Conservation (phyloP, 768 basidiomycete genomes). For the Neoboletus subvelutipes region DNA sequence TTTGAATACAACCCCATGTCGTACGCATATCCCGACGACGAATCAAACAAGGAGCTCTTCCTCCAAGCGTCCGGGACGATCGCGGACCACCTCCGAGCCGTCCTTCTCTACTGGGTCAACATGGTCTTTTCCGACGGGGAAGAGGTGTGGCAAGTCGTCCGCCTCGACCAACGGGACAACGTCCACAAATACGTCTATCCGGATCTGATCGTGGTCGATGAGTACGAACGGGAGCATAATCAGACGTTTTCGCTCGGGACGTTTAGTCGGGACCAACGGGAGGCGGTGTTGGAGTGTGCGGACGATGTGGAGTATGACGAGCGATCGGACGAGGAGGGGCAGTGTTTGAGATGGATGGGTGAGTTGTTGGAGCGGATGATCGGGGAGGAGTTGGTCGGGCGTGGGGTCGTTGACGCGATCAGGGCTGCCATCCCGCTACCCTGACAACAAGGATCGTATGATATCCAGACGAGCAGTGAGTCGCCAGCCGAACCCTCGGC, state of each 20-base stretch:
- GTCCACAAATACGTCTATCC: constrained; percentile 26
- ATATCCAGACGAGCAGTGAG: background rate
- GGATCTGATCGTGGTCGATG: constrained; percentile 28
- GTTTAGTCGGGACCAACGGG: constrained; percentile 27
- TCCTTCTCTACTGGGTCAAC: constrained; percentile 31
- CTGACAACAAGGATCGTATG: background rate
- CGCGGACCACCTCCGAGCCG: constrained; percentile 4
- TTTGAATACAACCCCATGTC: constrained; percentile 25
- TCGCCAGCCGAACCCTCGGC: background rate
- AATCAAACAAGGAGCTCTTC: constrained; percentile 26
- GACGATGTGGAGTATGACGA: constrained; percentile 25
- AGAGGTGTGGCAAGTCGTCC: constrained; percentile 30
- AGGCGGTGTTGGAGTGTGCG: constrained; percentile 26
- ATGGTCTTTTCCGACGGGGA: constrained; percentile 20
- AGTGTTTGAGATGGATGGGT: constrained; percentile 20
- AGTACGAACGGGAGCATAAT: constrained; percentile 5
- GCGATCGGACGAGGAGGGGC: constrained; percentile 1
- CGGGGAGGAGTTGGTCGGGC: constrained; percentile 11
- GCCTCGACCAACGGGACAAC: constrained; percentile 16
- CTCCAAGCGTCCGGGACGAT: constrained; percentile 17
- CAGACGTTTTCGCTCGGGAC: constrained; percentile 16
- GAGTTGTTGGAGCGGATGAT: constrained; percentile 19
- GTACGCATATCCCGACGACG: constrained; percentile 24
- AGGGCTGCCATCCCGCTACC: constrained; percentile 12
- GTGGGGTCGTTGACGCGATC: constrained; percentile 10